phyloP scores from a whole-genome alignment of 1,284 basidiomycete genomes.

The Cryptococcus sp. region DNA sequence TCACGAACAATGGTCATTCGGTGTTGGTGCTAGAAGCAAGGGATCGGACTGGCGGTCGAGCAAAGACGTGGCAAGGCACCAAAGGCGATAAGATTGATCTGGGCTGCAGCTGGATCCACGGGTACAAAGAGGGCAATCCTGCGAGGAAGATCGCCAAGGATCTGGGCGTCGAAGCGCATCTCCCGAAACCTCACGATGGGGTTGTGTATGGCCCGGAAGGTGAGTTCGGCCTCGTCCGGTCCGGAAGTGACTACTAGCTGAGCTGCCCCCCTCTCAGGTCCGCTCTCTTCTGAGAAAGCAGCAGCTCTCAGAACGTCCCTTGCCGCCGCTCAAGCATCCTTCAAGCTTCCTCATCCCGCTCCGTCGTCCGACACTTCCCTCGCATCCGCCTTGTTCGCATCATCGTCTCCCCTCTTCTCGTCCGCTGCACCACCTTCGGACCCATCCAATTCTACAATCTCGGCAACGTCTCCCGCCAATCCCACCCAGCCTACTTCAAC shows the following conservation, averaged over 20 bases:
- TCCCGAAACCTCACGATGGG: constrained; percentile 45
- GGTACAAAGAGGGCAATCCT: constrained; percentile 57
- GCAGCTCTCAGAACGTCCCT: constrained; percentile 34
- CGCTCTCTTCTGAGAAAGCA: constrained; percentile 24
- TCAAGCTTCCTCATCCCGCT: constrained; percentile 40
- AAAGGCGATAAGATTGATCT: constrained; percentile 51
- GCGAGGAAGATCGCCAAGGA: constrained; percentile 52
- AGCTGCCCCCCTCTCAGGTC: constrained; percentile 19
- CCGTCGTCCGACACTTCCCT: constrained; percentile 35
- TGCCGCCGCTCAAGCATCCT: constrained; percentile 37
- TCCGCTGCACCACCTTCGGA: constrained; percentile 27
- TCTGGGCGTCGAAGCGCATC: constrained; percentile 49
- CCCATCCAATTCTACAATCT: constrained; percentile 18
- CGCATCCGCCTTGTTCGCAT: constrained; percentile 45
- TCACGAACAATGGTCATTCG: constrained; percentile 49
- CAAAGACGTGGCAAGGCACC: constrained; percentile 50
- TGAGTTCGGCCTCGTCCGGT: constrained; percentile 14
- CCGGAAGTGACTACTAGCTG: background rate
- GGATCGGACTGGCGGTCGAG: constrained; percentile 57
- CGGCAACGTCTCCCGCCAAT: constrained; percentile 4
- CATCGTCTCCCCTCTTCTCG: constrained; percentile 37
- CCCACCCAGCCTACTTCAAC: constrained; percentile 7
- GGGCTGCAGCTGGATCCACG: constrained; percentile 59
- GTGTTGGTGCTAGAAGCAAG: constrained; percentile 58
- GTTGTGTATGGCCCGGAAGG: constrained; percentile 47